Conservation (phyloP, 2,329 filamentous ascomycete species). For the Colletotrichum viniferum region DNA sequence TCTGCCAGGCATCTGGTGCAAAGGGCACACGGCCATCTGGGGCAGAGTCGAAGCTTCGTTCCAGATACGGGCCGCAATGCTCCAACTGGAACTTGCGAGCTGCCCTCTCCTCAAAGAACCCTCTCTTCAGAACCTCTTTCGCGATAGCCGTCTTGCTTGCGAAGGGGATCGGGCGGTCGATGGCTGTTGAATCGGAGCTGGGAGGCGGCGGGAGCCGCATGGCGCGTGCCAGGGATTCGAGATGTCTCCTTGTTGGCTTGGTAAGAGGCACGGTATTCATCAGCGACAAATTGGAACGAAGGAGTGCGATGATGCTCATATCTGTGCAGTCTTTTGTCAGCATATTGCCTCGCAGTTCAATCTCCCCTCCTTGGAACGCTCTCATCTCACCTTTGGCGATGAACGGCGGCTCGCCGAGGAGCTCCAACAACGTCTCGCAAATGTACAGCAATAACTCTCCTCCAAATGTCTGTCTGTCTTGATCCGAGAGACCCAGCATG, state of each 20-base stretch:
- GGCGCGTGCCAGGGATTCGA: not conserved
- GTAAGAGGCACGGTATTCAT: not conserved
- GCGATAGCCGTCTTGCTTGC: not conserved
- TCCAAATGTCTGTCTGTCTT: conserved; percentile 35
- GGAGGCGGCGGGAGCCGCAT: not conserved
- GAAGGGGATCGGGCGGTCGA: not conserved
- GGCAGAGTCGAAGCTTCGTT: conserved; percentile 72
- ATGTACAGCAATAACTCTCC: conserved; percentile 39
- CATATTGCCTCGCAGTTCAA: too few species aligned
- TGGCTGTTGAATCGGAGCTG: not conserved
- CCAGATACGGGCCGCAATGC: conserved; percentile 75
- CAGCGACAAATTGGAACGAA: not conserved
- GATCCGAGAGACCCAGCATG: conserved; percentile 28
- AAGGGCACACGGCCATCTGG: conserved; percentile 73
- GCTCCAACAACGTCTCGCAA: conserved; percentile 34
- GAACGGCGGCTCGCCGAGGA: not conserved
- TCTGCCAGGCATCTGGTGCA: conserved; percentile 78
- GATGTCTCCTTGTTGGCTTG: not conserved
- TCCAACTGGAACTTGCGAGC: conserved; percentile 65
- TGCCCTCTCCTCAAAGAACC: not conserved
- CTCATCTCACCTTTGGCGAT: not conserved
- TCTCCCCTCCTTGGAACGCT: not conserved
- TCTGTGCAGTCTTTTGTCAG: not conserved
- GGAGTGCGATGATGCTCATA: not conserved
- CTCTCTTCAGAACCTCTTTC: not conserved